Evolutionary conservation across 139 green algal genomes (phyloP).

Genomic region (Tetraselmis striata): DNA sequence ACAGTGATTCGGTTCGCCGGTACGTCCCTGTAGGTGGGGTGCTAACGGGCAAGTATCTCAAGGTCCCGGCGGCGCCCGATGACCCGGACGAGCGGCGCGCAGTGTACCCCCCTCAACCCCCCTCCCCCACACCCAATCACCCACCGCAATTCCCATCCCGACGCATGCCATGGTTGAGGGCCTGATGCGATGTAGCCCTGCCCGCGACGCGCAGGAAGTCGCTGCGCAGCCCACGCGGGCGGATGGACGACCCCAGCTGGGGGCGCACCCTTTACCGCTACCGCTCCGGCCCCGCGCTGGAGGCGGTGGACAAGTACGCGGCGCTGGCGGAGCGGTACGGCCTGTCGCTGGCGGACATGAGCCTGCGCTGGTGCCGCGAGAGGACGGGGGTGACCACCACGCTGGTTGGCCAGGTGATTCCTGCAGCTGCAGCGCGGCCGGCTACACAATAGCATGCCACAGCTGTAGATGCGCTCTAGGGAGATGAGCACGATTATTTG

Average conservation of each 20-base stretch:
- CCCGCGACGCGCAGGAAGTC: not conserved
- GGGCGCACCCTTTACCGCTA: constrained; percentile 20
- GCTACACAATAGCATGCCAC: no score
- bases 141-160: no score
- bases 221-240: constrained; percentile 4
- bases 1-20: no score
- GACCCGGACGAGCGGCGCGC: not conserved
- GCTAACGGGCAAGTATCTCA: constrained; percentile 17
- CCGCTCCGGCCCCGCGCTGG: constrained; percentile 3
- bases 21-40: constrained; percentile 6
- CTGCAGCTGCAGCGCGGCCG: no score
- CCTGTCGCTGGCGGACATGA: constrained; percentile 8
- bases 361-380: constrained; percentile 7
- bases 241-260: constrained; percentile 19
- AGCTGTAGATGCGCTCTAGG: no score
- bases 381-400: constrained; percentile 5
- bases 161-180: no score
- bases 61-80: constrained; percentile 5
- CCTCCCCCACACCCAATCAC: not conserved
- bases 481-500: no score
- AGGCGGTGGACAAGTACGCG: constrained; percentile 5
- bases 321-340: constrained; percentile 6
- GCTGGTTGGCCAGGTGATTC: constrained; percentile 13
- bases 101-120: not conserved
- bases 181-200: no score